Conservation (phyloP, 1,139 yeast species). For the Arxiozyma slooffiae region DNA sequence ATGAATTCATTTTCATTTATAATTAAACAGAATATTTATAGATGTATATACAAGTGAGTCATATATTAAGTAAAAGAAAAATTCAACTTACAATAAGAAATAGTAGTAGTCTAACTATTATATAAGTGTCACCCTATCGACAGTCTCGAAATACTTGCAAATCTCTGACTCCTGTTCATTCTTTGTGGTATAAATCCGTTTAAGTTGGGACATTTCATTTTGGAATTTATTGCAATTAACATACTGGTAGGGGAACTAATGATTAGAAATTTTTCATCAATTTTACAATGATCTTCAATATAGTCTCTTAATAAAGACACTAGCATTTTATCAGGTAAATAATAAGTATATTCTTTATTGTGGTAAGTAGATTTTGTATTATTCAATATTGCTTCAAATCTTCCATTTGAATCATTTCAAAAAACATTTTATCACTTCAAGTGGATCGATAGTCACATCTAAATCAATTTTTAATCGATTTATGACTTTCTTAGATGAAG, state of each 20-base stretch:
- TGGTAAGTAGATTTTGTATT: constrained; percentile 25
- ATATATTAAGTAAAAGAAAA: not conserved
- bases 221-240: constrained; percentile 48
- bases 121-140: constrained; percentile 35
- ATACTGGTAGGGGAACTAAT: constrained; percentile 49
- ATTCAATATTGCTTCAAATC: constrained; percentile 36
- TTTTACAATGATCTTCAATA: constrained; percentile 31
- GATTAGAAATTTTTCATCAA: constrained; percentile 39
- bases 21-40: too few species aligned
- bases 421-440: constrained; percentile 39
- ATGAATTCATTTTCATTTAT: too few species aligned
- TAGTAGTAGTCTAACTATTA: not conserved
- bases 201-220: constrained; percentile 35
- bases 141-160: constrained; percentile 51
- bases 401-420: constrained; percentile 35
- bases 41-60: not conserved
- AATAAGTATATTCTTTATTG: constrained; percentile 23
- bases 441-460: constrained; percentile 40
- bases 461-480: constrained; percentile 7
- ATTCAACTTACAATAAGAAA: not conserved
- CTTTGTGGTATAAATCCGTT: constrained; percentile 30
- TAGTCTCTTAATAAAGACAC: constrained; percentile 48
- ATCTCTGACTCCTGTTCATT: constrained; percentile 33
- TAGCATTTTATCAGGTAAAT: constrained; percentile 47
- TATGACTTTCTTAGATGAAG: not conserved